phyloP scores from a whole-genome alignment of 352 stramenopile species.

The Phytophthora litchii region DNA sequence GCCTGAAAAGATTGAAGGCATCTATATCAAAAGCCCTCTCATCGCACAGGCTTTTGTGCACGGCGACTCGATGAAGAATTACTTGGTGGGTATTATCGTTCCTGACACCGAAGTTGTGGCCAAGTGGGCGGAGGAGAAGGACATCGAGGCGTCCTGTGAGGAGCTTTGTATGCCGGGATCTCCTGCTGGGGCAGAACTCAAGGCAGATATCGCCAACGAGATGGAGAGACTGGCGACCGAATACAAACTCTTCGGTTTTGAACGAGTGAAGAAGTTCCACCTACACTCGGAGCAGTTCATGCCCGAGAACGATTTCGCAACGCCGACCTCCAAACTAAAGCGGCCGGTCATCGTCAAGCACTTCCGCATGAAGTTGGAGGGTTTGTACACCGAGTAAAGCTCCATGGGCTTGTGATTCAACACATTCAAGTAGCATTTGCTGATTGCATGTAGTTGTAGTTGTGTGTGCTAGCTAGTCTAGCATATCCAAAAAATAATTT shows the following conservation, averaged over 20 bases:
- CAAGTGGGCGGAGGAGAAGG: slow-evolving; percentile 71
- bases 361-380: slow-evolving; percentile 81
- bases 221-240: slow-evolving; percentile 68
- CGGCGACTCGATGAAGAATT: slow-evolving; percentile 94
- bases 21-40: slow-evolving; percentile 91
- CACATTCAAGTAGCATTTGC: neutral
- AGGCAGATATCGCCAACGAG: slow-evolving; percentile 74
- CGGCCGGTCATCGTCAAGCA: slow-evolving; percentile 87
- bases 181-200: slow-evolving; percentile 26
- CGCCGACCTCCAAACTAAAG: slow-evolving; percentile 98
- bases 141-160: slow-evolving; percentile 36
- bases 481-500: no score
- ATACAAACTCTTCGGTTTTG: slow-evolving; percentile 91
- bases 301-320: slow-evolving; percentile 92
- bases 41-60: slow-evolving; percentile 95
- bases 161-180: slow-evolving; percentile 18
- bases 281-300: slow-evolving; percentile 88
- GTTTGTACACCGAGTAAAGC: slow-evolving; percentile 67
- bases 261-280: slow-evolving; percentile 90
- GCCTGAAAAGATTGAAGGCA: slow-evolving; percentile 96
- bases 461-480: no score
- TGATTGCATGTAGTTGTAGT: no score
- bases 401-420: no score
- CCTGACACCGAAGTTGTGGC: slow-evolving; percentile 90
- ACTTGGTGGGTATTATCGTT: slow-evolving; percentile 94